Conservation (phyloP, 2,329 filamentous ascomycete species). For the Botrytis cinerea region DNA sequence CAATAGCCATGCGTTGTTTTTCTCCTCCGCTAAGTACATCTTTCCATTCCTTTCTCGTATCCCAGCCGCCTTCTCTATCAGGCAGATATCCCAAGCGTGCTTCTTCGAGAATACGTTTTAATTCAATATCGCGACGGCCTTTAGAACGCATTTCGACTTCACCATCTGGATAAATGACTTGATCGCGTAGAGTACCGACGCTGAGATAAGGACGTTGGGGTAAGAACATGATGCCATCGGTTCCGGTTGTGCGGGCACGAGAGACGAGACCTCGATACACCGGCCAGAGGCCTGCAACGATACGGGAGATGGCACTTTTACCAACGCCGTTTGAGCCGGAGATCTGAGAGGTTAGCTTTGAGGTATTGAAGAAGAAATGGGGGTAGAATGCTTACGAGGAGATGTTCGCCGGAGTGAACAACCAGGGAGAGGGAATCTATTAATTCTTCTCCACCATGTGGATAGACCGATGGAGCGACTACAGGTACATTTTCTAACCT, state of each 20-base stretch:
- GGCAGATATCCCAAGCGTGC: constrained; percentile 87
- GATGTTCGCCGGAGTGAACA: constrained; percentile 85
- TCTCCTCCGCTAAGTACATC: constrained; percentile 96
- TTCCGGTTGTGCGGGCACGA: constrained; percentile 74
- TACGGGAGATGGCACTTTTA: constrained; percentile 83
- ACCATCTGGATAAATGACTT: constrained; percentile 96
- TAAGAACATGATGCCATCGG: constrained; percentile 97
- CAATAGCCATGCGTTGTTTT: constrained; percentile 94
- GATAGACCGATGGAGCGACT: constrained; percentile 85
- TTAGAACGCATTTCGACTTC: constrained; percentile 90
- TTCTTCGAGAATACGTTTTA: constrained; percentile 77
- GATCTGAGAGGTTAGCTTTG: constrained; percentile 54
- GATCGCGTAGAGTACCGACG: constrained; percentile 89
- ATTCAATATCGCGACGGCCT: constrained; percentile 73
- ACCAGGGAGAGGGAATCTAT: constrained; percentile 87
- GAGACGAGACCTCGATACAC: constrained; percentile 92
- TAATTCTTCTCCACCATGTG: constrained; percentile 87
- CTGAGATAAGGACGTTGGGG: constrained; percentile 91
- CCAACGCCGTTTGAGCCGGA: constrained; percentile 94
- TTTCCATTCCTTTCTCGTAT: constrained; percentile 97
- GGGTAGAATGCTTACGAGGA: constrained; percentile 57
- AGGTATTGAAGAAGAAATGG: not conserved
- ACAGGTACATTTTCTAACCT: constrained; percentile 91
- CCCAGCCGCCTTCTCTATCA: constrained; percentile 92
- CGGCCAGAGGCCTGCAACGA: constrained; percentile 92